These are phyloP conservation scores for Polychytrium aggregatum DNA, from an alignment of 192 early-diverging fungal species.

Conservation along the genomic window DNA sequence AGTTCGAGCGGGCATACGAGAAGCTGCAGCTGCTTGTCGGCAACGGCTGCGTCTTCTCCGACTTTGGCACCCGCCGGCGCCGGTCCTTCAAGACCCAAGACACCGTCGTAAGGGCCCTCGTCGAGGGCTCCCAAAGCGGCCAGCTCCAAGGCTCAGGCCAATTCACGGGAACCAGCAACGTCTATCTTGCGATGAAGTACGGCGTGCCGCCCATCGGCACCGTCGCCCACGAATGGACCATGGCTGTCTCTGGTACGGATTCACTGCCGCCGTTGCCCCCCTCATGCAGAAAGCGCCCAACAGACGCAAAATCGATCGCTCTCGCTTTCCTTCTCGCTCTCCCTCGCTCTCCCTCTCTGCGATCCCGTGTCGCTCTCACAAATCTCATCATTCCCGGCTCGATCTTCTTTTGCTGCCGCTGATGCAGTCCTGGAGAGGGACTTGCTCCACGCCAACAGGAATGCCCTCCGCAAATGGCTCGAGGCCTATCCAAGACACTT, in stretches of 20 bases:
- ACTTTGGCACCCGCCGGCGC: slow-evolving; percentile 67
- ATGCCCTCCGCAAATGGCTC: slow-evolving; percentile 50
- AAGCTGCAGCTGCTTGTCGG: slow-evolving; percentile 41
- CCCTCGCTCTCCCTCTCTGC: too few relatives aligned
- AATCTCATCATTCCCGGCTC: too few relatives aligned
- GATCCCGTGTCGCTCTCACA: too few relatives aligned
- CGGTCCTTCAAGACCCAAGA: too few relatives aligned
- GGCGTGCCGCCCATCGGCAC: slow-evolving; percentile 27
- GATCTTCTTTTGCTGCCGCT: not conserved
- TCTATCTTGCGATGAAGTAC: slow-evolving; percentile 45
- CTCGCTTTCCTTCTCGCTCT: not conserved
- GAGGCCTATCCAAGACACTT: slow-evolving; percentile 40
- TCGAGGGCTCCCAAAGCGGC: too few relatives aligned
- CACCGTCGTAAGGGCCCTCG: too few relatives aligned
- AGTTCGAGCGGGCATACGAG: slow-evolving; percentile 31
- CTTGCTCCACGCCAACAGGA: slow-evolving; percentile 39
- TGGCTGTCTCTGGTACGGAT: too few relatives aligned
- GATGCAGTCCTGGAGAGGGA: slow-evolving; percentile 39
- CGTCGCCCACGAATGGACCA: slow-evolving; percentile 66
- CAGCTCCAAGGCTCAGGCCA: slow-evolving; percentile 46
- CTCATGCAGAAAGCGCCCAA: too few relatives aligned
- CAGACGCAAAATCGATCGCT: not conserved
- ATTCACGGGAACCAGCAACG: slow-evolving; percentile 59
- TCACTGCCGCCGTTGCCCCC: too few relatives aligned
- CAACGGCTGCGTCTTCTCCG: slow-evolving; percentile 57